phyloP scores from a whole-genome alignment of 805 yeast genomes.

The Danielia reshetovae region DNA sequence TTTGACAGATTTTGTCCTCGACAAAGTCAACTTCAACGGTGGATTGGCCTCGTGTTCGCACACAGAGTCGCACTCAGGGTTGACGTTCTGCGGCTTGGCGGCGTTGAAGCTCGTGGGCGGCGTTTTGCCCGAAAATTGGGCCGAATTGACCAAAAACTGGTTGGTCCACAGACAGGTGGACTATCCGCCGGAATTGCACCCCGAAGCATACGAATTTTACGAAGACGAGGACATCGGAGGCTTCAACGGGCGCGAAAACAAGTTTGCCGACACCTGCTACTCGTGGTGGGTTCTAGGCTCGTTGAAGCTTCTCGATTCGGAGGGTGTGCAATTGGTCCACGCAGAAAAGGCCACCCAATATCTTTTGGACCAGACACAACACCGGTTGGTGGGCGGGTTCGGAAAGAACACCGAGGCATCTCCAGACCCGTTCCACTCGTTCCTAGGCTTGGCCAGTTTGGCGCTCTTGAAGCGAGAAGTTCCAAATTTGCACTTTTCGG shows the following conservation, averaged over 20 bases:
- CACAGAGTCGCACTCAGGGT: constrained; percentile 80
- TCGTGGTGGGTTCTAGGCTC: constrained; percentile 78
- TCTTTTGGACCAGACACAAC: constrained; percentile 55
- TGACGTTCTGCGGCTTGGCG: constrained; percentile 80
- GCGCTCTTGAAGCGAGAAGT: constrained; percentile 22
- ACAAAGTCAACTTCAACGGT: constrained; percentile 49
- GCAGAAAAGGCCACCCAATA: constrained; percentile 33
- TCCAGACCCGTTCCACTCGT: constrained; percentile 72
- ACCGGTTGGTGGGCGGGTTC: constrained; percentile 70
- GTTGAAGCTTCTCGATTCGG: constrained; percentile 38
- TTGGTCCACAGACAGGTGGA: constrained; percentile 61
- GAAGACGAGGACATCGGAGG: constrained; percentile 65
- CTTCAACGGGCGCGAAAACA: constrained; percentile 83
- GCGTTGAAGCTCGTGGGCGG: constrained; percentile 42
- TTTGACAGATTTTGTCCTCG: constrained; percentile 33
- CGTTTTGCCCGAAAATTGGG: constrained; percentile 13
- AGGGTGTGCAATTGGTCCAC: constrained; percentile 32
- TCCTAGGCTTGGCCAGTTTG: constrained; percentile 55
- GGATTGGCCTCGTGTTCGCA: constrained; percentile 57
- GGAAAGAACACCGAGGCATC: constrained; percentile 57
- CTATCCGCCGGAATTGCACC: constrained; percentile 1
- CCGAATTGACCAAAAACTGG: constrained; percentile 48
- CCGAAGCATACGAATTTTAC: constrained; percentile 30
- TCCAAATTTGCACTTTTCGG: constrained; percentile 3
- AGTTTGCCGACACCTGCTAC: constrained; percentile 82